Evolutionary conservation across 1,284 basidiomycete genomes (phyloP).

Genomic region (Phellinidium pouzarii): DNA sequence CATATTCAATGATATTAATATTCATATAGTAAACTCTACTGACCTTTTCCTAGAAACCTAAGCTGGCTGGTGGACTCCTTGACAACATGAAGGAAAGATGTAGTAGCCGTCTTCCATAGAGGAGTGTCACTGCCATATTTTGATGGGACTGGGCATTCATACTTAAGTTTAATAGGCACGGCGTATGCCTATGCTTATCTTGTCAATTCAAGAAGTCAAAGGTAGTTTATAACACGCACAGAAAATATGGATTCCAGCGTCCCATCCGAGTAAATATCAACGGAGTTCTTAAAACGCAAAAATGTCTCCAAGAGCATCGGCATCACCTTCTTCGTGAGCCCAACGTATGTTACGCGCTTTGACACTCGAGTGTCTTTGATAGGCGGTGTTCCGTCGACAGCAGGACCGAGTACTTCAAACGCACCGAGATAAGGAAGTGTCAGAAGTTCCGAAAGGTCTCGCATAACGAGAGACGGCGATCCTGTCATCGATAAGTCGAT

Average conservation of each 20-base stretch:
- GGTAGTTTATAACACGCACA: constrained; percentile 37
- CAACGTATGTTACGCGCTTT: constrained; percentile 81
- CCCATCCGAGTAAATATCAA: constrained; percentile 70
- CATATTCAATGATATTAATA: background rate
- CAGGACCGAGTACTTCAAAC: constrained; percentile 44
- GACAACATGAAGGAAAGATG: constrained; percentile 60
- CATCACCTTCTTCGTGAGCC: constrained; percentile 81
- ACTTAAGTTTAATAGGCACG: constrained; percentile 89
- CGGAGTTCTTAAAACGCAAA: constrained; percentile 52
- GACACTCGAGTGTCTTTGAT: constrained; percentile 33
- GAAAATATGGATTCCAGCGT: constrained; percentile 80
- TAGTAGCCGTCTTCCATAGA: constrained; percentile 87
- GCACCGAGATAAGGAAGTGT: constrained; percentile 80
- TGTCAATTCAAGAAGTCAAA: constrained; percentile 3
- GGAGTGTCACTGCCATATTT: constrained; percentile 82
- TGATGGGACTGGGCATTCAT: constrained; percentile 85
- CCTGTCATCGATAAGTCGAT: constrained; percentile 61
- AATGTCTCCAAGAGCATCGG: constrained; percentile 72
- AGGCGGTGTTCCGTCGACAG: constrained; percentile 20
- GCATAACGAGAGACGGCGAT: constrained; percentile 66
- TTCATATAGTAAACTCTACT: constrained; percentile 19
- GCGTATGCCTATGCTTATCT: constrained; percentile 64
- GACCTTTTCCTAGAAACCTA: constrained; percentile 41
- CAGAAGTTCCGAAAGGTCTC: constrained; percentile 79
- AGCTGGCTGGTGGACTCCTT: constrained; percentile 54